phyloP scores from a whole-genome alignment of 2,329 filamentous ascomycete species.

The Pseudocercospora eumusae region DNA sequence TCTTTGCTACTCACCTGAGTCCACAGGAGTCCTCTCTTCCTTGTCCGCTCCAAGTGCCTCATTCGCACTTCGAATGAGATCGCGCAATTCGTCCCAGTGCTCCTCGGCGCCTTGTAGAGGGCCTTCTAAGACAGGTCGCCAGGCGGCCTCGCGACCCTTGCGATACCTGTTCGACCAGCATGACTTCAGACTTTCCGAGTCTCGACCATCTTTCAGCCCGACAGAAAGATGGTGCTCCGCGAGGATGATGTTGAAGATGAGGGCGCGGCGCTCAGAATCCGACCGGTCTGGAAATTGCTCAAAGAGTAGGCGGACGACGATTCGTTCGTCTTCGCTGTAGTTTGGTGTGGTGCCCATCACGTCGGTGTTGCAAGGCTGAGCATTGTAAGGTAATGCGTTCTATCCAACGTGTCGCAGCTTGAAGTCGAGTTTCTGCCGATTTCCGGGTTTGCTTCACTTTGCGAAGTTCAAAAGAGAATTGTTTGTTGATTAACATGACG shows the following conservation, averaged over 20 bases:
- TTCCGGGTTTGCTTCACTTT: background rate
- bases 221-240: background rate
- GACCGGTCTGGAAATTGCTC: background rate
- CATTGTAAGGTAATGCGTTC: background rate
- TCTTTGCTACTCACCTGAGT: background rate
- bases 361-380: background rate
- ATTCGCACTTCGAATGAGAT: background rate
- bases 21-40: background rate
- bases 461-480: background rate
- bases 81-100: background rate
- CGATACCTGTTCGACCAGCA: background rate
- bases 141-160: background rate
- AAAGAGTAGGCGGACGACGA: background rate
- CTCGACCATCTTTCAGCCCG: background rate
- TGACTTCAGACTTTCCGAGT: background rate
- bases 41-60: background rate
- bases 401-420: background rate
- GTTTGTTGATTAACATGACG: background rate
- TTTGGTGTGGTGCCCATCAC: background rate
- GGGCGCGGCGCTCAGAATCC: background rate
- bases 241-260: constrained; percentile 5
- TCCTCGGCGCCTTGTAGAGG: background rate
- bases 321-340: background rate
- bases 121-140: background rate
- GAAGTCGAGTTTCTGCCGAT: background rate